phyloP scores from a whole-genome alignment of 345 rosid species.

The Linum lewisii region DNA sequence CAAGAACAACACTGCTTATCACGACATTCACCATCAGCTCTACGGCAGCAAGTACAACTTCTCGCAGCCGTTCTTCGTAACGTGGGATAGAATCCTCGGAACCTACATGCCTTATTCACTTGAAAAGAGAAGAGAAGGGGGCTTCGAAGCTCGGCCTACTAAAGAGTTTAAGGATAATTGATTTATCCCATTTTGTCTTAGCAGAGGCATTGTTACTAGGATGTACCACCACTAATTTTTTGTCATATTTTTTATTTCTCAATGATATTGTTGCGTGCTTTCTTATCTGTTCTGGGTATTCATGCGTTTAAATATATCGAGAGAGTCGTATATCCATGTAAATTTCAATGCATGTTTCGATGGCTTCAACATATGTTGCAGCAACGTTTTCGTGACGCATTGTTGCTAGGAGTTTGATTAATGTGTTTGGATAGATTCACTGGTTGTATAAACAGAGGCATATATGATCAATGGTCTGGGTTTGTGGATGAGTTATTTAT shows the following conservation, averaged over 20 bases:
- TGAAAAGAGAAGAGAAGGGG: neutral
- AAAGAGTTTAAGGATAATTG: conserved; percentile 23
- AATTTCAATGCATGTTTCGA: neutral
- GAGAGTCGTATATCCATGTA: neutral
- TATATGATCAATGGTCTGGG: neutral
- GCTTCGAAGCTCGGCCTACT: conserved; percentile 49
- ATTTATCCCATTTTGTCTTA: too few species aligned
- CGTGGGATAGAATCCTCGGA: conserved; percentile 8
- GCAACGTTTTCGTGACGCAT: neutral
- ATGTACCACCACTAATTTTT: conserved; percentile 1
- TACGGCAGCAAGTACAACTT: conserved; percentile 5
- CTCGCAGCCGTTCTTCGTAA: conserved; percentile 7
- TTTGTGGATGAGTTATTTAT: neutral
- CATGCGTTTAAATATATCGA: neutral
- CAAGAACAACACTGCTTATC: conserved; percentile 6
- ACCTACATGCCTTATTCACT: conserved; percentile 7
- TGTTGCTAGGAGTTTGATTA: too few species aligned
- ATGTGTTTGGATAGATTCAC: too few species aligned
- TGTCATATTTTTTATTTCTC: neutral
- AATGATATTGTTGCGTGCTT: neutral
- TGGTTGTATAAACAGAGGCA: too few species aligned
- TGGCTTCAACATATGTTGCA: neutral
- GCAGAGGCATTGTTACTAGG: neutral
- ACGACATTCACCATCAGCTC: conserved; percentile 8
- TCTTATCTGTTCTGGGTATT: neutral